These are phyloP conservation scores for Chaetomium olivaceum DNA, from an alignment of 2,329 filamentous ascomycete species.

Conservation along the genomic window DNA sequence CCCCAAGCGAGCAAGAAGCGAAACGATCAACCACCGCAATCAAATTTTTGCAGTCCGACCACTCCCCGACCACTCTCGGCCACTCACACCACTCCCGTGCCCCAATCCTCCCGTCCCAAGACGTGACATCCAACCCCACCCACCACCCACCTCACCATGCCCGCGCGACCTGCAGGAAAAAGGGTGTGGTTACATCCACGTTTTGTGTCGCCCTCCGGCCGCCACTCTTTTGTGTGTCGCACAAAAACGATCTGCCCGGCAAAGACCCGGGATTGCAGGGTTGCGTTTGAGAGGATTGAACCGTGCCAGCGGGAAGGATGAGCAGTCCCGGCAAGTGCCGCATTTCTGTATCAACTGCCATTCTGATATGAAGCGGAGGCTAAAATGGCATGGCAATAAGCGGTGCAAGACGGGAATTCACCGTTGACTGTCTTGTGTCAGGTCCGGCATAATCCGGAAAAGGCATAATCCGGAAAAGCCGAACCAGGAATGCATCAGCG, in stretches of 20 bases:
- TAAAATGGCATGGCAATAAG: not conserved
- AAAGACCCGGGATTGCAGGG: slow-evolving; percentile 11
- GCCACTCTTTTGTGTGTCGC: too few relatives aligned
- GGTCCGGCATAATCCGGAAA: not conserved
- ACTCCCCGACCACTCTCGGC: too few relatives aligned
- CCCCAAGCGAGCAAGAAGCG: too few relatives aligned
- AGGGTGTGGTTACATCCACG: too few relatives aligned
- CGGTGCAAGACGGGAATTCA: not conserved
- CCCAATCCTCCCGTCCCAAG: too few relatives aligned
- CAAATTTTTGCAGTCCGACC: too few relatives aligned
- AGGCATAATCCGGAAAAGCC: not conserved
- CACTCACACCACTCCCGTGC: too few relatives aligned
- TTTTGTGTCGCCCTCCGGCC: too few relatives aligned
- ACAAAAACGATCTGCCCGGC: not conserved
- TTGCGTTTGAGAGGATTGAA: not conserved
- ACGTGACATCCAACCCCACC: too few relatives aligned
- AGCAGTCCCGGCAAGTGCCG: not conserved
- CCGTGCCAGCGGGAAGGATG: not conserved
- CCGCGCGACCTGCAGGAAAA: too few relatives aligned
- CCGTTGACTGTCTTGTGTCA: not conserved
- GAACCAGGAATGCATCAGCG: not conserved
- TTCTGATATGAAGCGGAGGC: not conserved
- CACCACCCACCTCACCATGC: too few relatives aligned
- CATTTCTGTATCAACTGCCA: not conserved
- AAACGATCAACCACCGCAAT: too few relatives aligned